Evolutionary conservation across 495 filamentous ascomycete species (phyloP), one percentile per base, ranked within the genome.

Genomic region (Chlorociboria aeruginascens): DNA sequence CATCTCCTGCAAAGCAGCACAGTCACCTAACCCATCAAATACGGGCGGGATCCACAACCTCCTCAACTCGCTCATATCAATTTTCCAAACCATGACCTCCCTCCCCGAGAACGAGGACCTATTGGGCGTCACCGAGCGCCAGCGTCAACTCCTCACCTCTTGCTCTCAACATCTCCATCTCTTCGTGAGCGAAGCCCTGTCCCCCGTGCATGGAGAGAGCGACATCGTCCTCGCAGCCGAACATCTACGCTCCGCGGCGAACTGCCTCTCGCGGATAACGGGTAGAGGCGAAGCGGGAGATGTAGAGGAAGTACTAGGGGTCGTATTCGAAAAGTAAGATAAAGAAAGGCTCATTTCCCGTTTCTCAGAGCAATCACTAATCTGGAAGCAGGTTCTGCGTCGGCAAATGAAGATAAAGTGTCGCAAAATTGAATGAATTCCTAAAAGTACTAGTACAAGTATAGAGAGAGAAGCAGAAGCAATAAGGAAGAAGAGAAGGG

Each of bases 311-410:
- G 88, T 97, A 2, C 66, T 99, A 49, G 93, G 93, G 1, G 90
- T 97, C 34, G 89, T 99, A 1, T 97, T 99, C 67, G 90, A 99
- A 63, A 97, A 94, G 84, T 72, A 86, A 84, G 84, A 84, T 82
- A 43, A 97, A 94, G 84, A 71, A 86, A 84, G 84, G 83, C 82
- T 41, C 83, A 40, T 30, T 34, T 43, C 6, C 12, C 49, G 16
- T 41, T 28, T 32, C 32, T 46, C 28, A 31, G 16, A 14, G 7
- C 32, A 36, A 25, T 48, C 40, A 35, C 12, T 32, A 48, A 57
- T 31, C 17, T 11, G 48, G 32, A 50, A 47, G 45, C 45, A 76
- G 69, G 53, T 85, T 83, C 61, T 85, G 81, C 52, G 81, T 85
- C n/a, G 81, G 81, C 32, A 85, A 85, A 56, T 85, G 57, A 71